Base-by-base conservation (phyloP, 2,329 filamentous ascomycete species). In the Spiromastix sp. region DNA sequence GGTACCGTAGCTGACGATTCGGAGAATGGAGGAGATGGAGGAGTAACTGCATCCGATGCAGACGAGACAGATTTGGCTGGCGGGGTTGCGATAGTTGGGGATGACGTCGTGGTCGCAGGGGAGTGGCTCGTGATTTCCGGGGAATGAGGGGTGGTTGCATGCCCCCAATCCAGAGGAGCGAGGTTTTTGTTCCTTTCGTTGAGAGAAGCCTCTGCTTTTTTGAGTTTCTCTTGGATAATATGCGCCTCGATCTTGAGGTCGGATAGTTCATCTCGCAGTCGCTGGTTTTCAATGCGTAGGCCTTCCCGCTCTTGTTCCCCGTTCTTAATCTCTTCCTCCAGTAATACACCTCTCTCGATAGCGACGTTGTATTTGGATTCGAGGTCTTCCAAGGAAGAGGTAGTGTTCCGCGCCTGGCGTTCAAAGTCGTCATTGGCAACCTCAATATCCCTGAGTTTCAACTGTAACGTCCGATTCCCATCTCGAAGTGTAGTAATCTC, bases 361-460 rank as follows among this genome's bases (percentile, higher is more conserved):
- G 87, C 77, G 38, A 93, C 76, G 57, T 95, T 96, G 61, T 91
- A 95, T 61, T 96, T 98, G 43, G 83, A 89, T 63, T 98, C 91
- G 59, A 98, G 71, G 55, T 98, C 91, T 63, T 98, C 91, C 42
- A 96, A 74, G 33, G 89, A 95, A 29, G 87, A 95, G 22, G 85
- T 87, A 18, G 89, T 95, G 60, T 95, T 91, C 49, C 91, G 79
- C 47, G 91, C 89, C 64, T 96, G 89, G 46, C 86, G 79, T 67
- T 98, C 91, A 56, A 89, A 95, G 60, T 98, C 91, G 68, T 98
- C 91, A 64, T 96, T 98, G 56, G 84, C 85, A 37, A 98, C 91
- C 62, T 98, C 91, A 49, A 89, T 94, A 58, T 98, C 91, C 47
- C 91, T 80, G 39, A 98, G 67, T 60, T 74, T 84, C 43, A 94